Evolutionary conservation across 2,329 filamentous ascomycete species (phyloP), one percentile per base, ranked within the genome.

Genomic region (Sporothrix humicola): DNA sequence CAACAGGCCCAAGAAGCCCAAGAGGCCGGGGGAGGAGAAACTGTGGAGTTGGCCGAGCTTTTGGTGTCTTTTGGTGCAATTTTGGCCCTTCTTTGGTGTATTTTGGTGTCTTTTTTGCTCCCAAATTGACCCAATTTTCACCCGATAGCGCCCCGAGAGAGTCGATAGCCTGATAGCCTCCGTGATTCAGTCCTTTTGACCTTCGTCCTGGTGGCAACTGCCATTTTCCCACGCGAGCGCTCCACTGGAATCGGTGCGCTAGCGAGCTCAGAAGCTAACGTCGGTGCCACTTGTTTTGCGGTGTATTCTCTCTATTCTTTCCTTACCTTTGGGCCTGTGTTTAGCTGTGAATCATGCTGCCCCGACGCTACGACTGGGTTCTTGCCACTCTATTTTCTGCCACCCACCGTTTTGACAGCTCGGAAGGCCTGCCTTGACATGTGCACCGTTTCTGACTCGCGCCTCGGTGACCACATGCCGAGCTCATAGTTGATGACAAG

Each of bases 381-480:
- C 31, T 37, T 50, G 63, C 63, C 63, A 31, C 63, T 23, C 17
- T 65, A n/a, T 23, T 44, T 8, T 10, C 20, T 23, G 9, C 52
- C 12, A 56, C 52, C 17, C n/a, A 46, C 59, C 59, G 59, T 65
- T 65, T 63, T 46, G 7, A 15, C 37, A 23, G 37, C 42, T 26
- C 31, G 31, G 7, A 37, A 5, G 31, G 23, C 23, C 23, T 26
- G 23, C 23, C 31, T 65, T 15, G 13, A 23, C 20, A 54, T 17
- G 52, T 61, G 31, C 59, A 23, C 59, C 59, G 37, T 63, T 65
- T 65, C 46, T n/a, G 6, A n/a, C n/a, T 44, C 59, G 37, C 59
- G 17, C 61, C 61, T 65, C 61, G 42, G 61, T 65, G 42, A 26
- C 42, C 61, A 65, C 42, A 48, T 65, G 42, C 61, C 61, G 42